Conservation (phyloP, 805 yeast species). For the Wickerhamomyces alni region DNA sequence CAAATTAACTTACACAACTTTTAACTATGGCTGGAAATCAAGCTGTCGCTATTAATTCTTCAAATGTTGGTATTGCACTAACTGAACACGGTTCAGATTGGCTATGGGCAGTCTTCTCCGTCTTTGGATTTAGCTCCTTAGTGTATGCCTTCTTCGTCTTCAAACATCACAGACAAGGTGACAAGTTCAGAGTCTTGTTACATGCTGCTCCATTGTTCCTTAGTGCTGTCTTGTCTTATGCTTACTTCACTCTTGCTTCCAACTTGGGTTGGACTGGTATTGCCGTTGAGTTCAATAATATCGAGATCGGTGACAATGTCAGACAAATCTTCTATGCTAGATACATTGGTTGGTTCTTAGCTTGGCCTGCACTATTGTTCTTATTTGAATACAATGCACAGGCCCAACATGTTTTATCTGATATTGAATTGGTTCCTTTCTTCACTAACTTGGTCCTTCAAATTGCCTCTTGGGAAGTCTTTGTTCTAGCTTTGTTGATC, state of each 20-base stretch:
- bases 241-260: constrained; percentile 53
- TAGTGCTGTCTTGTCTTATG: constrained; percentile 35
- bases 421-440: constrained; percentile 13
- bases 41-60: constrained; percentile 16
- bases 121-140: constrained; percentile 36
- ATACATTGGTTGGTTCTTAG: constrained; percentile 52
- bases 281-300: constrained; percentile 43
- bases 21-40: constrained; percentile 16
- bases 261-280: constrained; percentile 49
- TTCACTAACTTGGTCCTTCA: constrained; percentile 31
- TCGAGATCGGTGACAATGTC: constrained; percentile 25
- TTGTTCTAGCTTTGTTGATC: constrained; percentile 48
- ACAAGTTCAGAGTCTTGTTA: constrained; percentile 23
- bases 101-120: constrained; percentile 57
- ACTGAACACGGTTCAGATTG: constrained; percentile 59
- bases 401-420: constrained; percentile 12
- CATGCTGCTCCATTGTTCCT: constrained; percentile 38
- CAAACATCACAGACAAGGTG: constrained; percentile 20
- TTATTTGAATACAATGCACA: constrained; percentile 23
- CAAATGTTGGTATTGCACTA: constrained; percentile 41
- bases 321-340: constrained; percentile 54
- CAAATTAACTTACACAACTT: no score
- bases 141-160: constrained; percentile 17
- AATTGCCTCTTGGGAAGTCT: constrained; percentile 38
- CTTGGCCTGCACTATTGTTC: constrained; percentile 39